Conservation (phyloP, 1,284 basidiomycete genomes). For the Heliocybe sulcata region DNA sequence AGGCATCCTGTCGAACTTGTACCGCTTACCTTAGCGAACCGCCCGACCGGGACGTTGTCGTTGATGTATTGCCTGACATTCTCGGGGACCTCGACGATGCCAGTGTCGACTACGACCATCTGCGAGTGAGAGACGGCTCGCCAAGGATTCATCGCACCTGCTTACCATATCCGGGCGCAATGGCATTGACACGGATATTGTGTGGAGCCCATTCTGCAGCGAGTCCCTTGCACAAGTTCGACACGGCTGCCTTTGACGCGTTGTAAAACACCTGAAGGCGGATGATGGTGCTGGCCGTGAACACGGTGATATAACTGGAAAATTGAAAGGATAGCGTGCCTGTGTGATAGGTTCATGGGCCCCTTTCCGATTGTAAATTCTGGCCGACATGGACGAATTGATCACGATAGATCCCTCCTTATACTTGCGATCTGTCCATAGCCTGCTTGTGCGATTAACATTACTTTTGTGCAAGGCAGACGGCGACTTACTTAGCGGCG, state of each 20-base stretch:
- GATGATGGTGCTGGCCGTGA: not conserved
- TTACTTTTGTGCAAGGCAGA: not conserved
- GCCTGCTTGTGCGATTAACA: conserved; percentile 7
- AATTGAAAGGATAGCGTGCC: conserved; percentile 12
- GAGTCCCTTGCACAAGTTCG: conserved; percentile 46
- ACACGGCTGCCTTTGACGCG: conserved; percentile 53
- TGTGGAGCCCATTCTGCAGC: conserved; percentile 54
- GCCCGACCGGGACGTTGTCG: conserved; percentile 28
- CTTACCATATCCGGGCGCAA: conserved; percentile 46
- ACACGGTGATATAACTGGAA: not conserved
- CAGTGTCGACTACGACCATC: conserved; percentile 20
- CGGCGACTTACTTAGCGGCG: conserved; percentile 43
- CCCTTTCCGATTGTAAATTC: conserved; percentile 36
- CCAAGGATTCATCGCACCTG: not conserved
- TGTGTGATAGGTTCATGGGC: conserved; percentile 27
- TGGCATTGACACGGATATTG: conserved; percentile 50
- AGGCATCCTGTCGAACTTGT: not conserved
- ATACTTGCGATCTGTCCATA: conserved; percentile 18
- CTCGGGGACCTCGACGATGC: conserved; percentile 27
- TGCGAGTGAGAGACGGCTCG: too few species aligned
- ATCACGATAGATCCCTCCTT: conserved; percentile 34
- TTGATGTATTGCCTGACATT: conserved; percentile 25
- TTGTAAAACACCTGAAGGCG: conserved; percentile 46
- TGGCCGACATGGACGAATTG: conserved; percentile 40
- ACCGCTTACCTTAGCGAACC: conserved; percentile 25